These are phyloP conservation scores for Pyrus hybrid DNA, from an alignment of 331 rosid species.

Conservation along the genomic window DNA sequence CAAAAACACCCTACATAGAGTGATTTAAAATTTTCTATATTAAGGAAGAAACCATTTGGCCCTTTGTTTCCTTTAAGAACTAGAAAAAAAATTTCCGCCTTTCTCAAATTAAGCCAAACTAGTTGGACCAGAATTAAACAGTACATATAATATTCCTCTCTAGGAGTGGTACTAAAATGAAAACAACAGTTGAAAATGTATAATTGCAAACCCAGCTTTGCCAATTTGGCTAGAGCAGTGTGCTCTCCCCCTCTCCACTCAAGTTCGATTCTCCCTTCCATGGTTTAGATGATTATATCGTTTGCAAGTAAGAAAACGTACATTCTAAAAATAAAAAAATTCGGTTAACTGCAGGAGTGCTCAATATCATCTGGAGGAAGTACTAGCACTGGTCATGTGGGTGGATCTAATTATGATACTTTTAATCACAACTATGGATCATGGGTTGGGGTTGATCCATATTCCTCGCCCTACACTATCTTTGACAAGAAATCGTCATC, in stretches of 20 bases:
- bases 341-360: slow-evolving; percentile 38
- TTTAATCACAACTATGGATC: slow-evolving; percentile 39
- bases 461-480: slow-evolving; percentile 41
- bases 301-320: background rate
- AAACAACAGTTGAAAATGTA: background rate
- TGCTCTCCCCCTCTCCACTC: background rate
- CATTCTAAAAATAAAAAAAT: too few relatives aligned
- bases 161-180: background rate
- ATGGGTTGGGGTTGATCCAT: slow-evolving; percentile 66
- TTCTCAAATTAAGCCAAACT: background rate
- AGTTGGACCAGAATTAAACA: background rate
- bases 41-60: background rate
- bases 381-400: slow-evolving; percentile 26
- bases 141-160: background rate
- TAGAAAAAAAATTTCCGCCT: background rate
- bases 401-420: slow-evolving; percentile 21
- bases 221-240: background rate
- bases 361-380: slow-evolving; percentile 57
- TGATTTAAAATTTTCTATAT: background rate
- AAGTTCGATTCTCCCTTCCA: background rate
- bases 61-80: background rate
- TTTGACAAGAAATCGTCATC: slow-evolving; percentile 45
- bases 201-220: background rate
- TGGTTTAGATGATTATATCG: background rate
- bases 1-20: background rate